Evolutionary conservation across 192 early-diverging fungal genomes (phyloP), one percentile per base, ranked within the genome.

Genomic region (Backusella liffmaniae): DNA sequence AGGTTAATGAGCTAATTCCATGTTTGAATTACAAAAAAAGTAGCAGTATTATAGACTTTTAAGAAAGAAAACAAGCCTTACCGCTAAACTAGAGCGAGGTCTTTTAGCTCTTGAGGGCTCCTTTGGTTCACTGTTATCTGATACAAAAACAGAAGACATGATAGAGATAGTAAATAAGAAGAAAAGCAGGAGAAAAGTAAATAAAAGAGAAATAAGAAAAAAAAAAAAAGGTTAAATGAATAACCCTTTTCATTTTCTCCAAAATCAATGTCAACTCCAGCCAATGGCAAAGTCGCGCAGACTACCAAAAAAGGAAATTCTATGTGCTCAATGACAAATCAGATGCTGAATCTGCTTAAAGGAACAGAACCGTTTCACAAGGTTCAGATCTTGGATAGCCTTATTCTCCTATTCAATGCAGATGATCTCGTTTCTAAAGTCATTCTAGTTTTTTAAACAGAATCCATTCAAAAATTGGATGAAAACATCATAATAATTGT

Each of bases 81-180:
- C 79, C 35, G 79, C 79, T 32, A 80, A 67, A 68, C 79, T 80
- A 32, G 79, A 80, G 10, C 79, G 68, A 39, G 79, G 79, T 49
- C 79, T 49, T 66, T 80, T 80, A 12, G 79, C 72, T 39, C 76
- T 71, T 42, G 72, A 73, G 34, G 74, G 70, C 29, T 80, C 79
- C 26, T 67, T 36, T 16, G 68, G 67, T 37, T 49, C 67, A 16
- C 26, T 76, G 34, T n/a, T 76, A 34, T 76, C 67, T 13, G 66
- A 42, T n/a, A 53, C 18, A 10, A 73, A 59, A 29, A 62, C 51
- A 73, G 66, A 65, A 75, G 66, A 66, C 74, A 75, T 75, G 46
- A 49, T 74, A 56, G 12, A 59, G 23, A 5, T 6, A 23, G 12
- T 21, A 53, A 59, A 59, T 21, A 26, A 59, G 10, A 59, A 59